Evolutionary conservation across 345 rosid species (phyloP).

Genomic region (Erodium maritimum): DNA sequence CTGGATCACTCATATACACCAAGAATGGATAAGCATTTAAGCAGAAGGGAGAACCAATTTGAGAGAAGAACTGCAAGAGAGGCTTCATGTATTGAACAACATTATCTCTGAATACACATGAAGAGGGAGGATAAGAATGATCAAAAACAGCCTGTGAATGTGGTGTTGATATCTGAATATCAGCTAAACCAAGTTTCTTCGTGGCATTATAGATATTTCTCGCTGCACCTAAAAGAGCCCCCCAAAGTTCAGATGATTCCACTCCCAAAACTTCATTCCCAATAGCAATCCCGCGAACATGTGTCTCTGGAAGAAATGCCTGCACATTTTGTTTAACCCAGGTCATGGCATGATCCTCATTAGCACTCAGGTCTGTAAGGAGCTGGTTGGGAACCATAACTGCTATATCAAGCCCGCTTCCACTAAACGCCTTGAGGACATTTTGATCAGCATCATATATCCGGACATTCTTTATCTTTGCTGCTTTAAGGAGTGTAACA

Average conservation of each 20-base stretch:
- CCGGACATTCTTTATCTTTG: conserved; percentile 79
- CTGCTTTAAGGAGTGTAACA: conserved; percentile 56
- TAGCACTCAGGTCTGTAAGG: conserved; percentile 60
- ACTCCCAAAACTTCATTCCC: conserved; percentile 90
- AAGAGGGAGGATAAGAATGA: conserved; percentile 84
- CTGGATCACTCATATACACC: conserved; percentile 62
- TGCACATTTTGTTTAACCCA: conserved; percentile 89
- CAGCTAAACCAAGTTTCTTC: conserved; percentile 40
- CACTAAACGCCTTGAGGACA: conserved; percentile 83
- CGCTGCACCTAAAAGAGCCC: conserved; percentile 59
- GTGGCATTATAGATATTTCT: conserved; percentile 65
- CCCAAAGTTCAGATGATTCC: conserved; percentile 39
- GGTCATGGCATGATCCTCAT: conserved; percentile 53
- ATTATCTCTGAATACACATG: conserved; percentile 58
- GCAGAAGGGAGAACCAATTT: conserved; percentile 86
- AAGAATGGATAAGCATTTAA: conserved; percentile 90
- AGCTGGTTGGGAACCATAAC: conserved; percentile 70
- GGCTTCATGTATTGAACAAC: conserved; percentile 79
- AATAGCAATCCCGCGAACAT: conserved; percentile 72
- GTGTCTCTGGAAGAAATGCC: conserved; percentile 66
- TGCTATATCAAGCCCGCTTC: conserved; percentile 76
- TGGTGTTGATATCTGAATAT: conserved; percentile 72
- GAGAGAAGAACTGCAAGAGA: conserved; percentile 55
- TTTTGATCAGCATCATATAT: conserved; percentile 78
- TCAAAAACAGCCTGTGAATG: conserved; percentile 89